Evolutionary conservation across 352 stramenopile genomes (phyloP), one percentile per base, ranked within the genome.

Genomic region (Globisporangium heterothallicum): DNA sequence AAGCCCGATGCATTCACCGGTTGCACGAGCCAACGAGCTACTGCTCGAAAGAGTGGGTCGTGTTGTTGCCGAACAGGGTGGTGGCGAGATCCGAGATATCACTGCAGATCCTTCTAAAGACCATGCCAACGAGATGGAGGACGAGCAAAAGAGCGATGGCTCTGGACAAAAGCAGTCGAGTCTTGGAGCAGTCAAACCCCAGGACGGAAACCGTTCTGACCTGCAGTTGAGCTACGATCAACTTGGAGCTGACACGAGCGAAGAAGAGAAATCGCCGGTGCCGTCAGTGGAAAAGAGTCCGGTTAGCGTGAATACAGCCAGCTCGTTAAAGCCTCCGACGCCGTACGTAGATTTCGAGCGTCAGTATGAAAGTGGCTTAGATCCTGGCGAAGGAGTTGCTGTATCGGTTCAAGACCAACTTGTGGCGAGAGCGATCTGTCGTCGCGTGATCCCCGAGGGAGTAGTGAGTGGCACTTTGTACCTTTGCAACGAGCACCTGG

Each of bases 21-120:
- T 50, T 3, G 51, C 56, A 36, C 49, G 49, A 16, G 62, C 68
- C 12, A 68, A 64, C 22, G 72, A 72, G 16, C 63, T 68, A 34
- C 51, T 92, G 16, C 58, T 94, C 3, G 69, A 88, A 44, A 62
- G 72, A 35, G 84, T 94, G 25, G 81, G 84, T 21, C 72, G 79
- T 18, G 69, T 89, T 1, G 70, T 94, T 2, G 84, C 84, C 0
- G 69, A 84, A 38, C 74, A 94, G 51, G 61, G 78, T 30, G 79
- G 79, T 12, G 81, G 81, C 18, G 81, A 92, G 49, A 92, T 92
- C 51, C 70, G 65, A 51, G 81, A 92, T 32, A 92, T 92, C 53
- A 92, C 81, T 7, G 73, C 62, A 0, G 80, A 91, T 44, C 14
- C 29, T 26, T 35, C 46, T 12, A 63, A 72, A 14, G 42, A 63